Evolutionary conservation across 495 filamentous ascomycete genomes (phyloP).

Genomic region (Xylaria intraflava): DNA sequence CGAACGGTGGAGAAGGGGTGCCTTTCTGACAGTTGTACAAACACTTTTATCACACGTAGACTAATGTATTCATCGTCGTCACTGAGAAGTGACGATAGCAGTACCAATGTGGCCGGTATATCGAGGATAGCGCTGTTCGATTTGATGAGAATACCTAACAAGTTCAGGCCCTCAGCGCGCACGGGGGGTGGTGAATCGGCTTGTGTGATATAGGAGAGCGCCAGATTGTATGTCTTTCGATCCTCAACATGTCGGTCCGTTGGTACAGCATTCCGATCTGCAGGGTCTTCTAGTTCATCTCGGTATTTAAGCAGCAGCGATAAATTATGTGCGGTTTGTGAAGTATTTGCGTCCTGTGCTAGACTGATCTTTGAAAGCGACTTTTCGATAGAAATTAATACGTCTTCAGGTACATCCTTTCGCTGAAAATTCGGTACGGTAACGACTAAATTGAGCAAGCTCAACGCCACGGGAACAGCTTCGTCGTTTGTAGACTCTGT

Average conservation of each 20-base stretch:
- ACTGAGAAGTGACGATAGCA: conserved; percentile 60
- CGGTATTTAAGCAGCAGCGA: conserved; percentile 52
- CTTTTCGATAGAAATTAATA: conserved; percentile 46
- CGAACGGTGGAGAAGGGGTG: conserved; percentile 61
- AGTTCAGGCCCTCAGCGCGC: conserved; percentile 68
- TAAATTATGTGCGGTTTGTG: conserved; percentile 51
- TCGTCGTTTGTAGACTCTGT: conserved; percentile 38
- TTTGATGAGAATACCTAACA: conserved; percentile 58
- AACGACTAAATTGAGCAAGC: conserved; percentile 59
- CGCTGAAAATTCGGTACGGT: conserved; percentile 56
- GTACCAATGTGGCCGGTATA: conserved; percentile 57
- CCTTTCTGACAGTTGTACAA: conserved; percentile 55
- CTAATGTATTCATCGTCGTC: conserved; percentile 73
- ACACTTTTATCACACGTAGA: conserved; percentile 60
- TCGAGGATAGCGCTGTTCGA: conserved; percentile 60
- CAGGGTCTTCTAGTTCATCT: conserved; percentile 39
- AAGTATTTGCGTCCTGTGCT: conserved; percentile 24
- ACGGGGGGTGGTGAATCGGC: conserved; percentile 66
- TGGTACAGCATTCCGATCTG: conserved; percentile 24
- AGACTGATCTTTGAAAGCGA: conserved; percentile 42
- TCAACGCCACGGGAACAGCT: conserved; percentile 53
- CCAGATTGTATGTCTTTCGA: conserved; percentile 62
- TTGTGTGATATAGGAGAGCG: conserved; percentile 62
- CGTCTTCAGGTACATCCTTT: conserved; percentile 36
- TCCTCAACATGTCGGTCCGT: conserved; percentile 51